Base-by-base conservation (phyloP, 306 rosid species). In the Inga leiocalycina region DNA sequence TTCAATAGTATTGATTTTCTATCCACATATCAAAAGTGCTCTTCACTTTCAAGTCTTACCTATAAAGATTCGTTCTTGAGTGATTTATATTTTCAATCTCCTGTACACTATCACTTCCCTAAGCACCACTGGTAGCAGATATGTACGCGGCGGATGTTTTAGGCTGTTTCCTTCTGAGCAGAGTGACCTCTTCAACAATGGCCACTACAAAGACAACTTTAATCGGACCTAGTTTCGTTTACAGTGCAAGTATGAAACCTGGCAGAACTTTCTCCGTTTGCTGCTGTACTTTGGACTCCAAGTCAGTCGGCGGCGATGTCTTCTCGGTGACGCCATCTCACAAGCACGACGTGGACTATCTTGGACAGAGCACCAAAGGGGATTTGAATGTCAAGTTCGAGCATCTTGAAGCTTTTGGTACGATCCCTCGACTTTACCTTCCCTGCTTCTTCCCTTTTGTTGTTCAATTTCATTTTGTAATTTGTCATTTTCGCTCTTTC, bases 361-460 rank as follows among this genome's bases (percentile, higher is more conserved):
- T 96, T 3, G 99, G 99, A 14, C 84, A 96, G 82, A 96, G 97
- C 85, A 96, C 99, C 69, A 94, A 91, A 85, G 99, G 99, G 49
- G 99, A 96, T 85, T 92, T 95, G 90, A 93, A 95, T 76, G 86
- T 95, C 75, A 92, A 94, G 85, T 70, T 85, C 43, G 97, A 92
- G 70, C 96, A 80, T 83, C 92, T 96, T 41, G 89, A 89, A 17
- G 86, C 96, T 78, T 93, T 92, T 75, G 98, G 97, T 95, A 88
- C 84, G 57, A 24, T 56, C 73, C 62, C 12, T 1, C 1, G 39
- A n/a, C 83, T 52, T 75, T 82, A 67, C 51, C 11, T 61, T 62
- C 49, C 48, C 75, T 34, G 48, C 56, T 65, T 79, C 20, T 13
- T 35, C 56, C 69, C 45, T 44, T 52, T 46, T 65, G 73, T 34